A percentile compares a stretch with the other conserved stretches of the same genome.
phyloP scores from a whole-genome alignment of 2,329 filamentous ascomycete species.

The Clarireedia sp. region DNA sequence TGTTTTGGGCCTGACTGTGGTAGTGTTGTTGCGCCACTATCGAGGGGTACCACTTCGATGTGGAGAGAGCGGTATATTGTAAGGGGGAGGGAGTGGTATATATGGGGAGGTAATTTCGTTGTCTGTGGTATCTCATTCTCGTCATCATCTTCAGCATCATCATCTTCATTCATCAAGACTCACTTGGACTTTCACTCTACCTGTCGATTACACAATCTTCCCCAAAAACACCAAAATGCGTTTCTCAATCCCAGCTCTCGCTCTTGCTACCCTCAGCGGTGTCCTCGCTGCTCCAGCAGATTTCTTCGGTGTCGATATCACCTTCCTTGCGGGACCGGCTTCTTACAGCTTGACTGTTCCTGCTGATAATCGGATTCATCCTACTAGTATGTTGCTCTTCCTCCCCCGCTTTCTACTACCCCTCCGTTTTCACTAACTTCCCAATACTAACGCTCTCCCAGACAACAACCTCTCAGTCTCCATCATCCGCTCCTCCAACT shows the following conservation, averaged over 20 bases:
- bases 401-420: not conserved
- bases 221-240: not conserved
- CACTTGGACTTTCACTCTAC: not conserved
- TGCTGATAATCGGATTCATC: not conserved
- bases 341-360: not conserved
- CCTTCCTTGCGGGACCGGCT: not conserved
- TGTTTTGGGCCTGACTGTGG: too few species aligned
- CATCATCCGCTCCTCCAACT: constrained; percentile 8
- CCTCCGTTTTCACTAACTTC: too few species aligned
- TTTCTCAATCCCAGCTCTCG: constrained; percentile 2
- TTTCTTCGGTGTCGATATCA: not conserved
- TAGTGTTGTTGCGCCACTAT: too few species aligned
- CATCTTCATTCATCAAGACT: too few species aligned
- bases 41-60: too few species aligned
- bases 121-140: not conserved
- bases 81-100: not conserved
- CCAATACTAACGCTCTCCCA: not conserved
- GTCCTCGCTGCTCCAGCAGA: not conserved
- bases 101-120: not conserved
- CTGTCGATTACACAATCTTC: not conserved
- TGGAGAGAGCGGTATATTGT: too few species aligned
- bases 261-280: not conserved
- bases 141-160: not conserved
- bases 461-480: constrained; percentile 4
- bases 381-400: not conserved